These are phyloP conservation scores for Biscogniauxia sp. DNA, from an alignment of 2,329 filamentous ascomycete species.

Conservation along the genomic window DNA sequence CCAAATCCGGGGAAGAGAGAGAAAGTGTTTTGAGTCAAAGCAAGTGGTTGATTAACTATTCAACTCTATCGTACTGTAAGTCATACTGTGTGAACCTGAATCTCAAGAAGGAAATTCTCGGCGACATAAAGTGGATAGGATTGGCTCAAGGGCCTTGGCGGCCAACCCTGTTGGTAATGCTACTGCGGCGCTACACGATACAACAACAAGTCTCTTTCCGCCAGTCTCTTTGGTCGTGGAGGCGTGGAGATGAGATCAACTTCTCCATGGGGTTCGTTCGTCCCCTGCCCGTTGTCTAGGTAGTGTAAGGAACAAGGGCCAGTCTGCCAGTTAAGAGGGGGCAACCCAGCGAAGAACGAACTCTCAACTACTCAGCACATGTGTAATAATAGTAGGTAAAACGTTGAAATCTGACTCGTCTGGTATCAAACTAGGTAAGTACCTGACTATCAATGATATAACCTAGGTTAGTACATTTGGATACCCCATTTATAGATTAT, in stretches of 20 bases:
- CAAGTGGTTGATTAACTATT: not conserved
- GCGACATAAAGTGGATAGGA: not conserved
- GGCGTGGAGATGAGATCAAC: not conserved
- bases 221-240: not conserved
- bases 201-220: not conserved
- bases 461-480: too few relatives aligned
- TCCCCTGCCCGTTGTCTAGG: not conserved
- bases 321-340: too few relatives aligned
- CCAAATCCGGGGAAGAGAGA: too few relatives aligned
- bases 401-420: too few relatives aligned
- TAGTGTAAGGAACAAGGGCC: not conserved
- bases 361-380: too few relatives aligned
- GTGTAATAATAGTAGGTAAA: too few relatives aligned
- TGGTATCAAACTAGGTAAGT: too few relatives aligned
- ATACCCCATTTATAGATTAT: too few relatives aligned
- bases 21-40: too few relatives aligned
- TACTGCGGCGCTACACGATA: not conserved
- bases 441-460: too few relatives aligned
- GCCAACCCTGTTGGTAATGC: not conserved
- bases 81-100: not conserved
- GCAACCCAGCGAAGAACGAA: too few relatives aligned
- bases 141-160: not conserved
- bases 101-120: not conserved
- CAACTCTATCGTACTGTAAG: not conserved
- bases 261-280: not conserved